A percentile compares a stretch with the other conserved stretches of the same genome.
These are phyloP conservation scores for Thyridium curvatum DNA, from an alignment of 2,329 filamentous ascomycete species.

Conservation along the genomic window DNA sequence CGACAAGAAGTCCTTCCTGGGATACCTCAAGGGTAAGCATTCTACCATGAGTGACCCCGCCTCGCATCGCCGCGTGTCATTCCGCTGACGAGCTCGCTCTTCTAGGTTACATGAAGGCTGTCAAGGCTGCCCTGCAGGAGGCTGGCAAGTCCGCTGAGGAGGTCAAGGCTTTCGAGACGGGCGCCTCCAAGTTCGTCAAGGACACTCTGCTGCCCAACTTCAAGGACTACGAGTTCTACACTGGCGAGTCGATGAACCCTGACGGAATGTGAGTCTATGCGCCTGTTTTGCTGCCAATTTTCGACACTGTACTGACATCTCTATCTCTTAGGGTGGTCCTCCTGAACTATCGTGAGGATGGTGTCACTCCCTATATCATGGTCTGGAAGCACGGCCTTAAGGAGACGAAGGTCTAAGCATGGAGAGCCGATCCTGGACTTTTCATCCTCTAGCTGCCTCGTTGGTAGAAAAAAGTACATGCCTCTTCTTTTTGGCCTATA, in stretches of 20 bases:
- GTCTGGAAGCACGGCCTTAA: conserved; percentile 93
- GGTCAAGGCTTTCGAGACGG: conserved; percentile 73
- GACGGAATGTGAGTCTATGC: conserved; percentile 79
- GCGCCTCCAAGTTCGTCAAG: conserved; percentile 71
- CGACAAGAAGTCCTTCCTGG: conserved; percentile 82
- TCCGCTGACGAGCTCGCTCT: background rate
- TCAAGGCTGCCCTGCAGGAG: conserved; percentile 65
- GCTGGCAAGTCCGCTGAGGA: conserved; percentile 51
- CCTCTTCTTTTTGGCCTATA: conserved; percentile 4
- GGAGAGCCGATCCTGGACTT: background rate
- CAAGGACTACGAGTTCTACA: conserved; percentile 94
- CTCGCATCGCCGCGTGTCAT: background rate
- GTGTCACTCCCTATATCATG: conserved; percentile 79
- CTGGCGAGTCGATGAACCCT: conserved; percentile 85
- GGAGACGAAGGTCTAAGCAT: conserved; percentile 81
- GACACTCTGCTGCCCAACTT: conserved; percentile 76
- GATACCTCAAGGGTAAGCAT: conserved; percentile 83
- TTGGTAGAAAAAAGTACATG: too few species aligned
- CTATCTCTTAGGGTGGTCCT: conserved; percentile 62
- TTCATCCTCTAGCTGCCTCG: conserved; percentile 4
- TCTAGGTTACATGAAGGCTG: conserved; percentile 82
- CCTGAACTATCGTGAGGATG: conserved; percentile 97
- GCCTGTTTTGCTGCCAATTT: background rate
- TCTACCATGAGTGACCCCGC: conserved; percentile 20
- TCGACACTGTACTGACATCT: background rate